Percentiles rank a stretch among this genome's conserved stretches.
Evolutionary conservation across 805 yeast species (phyloP).

Genomic region (Cyberlindnera mrakii): DNA sequence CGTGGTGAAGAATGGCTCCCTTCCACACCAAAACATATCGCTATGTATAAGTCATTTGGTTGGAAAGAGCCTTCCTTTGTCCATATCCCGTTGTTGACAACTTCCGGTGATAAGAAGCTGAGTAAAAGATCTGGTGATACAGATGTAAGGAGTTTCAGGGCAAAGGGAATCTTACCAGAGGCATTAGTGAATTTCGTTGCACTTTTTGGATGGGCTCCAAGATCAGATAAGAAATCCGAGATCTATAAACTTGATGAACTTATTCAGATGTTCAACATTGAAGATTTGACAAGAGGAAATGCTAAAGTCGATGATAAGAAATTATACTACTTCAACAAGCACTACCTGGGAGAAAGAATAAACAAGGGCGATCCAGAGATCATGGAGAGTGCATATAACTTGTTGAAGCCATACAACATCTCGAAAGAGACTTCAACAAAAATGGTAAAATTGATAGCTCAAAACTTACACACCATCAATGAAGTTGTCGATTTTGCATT

Average conservation of each 20-base stretch:
- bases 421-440: slow-evolving; percentile 28
- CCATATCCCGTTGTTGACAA: slow-evolving; percentile 88
- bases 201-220: slow-evolving; percentile 93
- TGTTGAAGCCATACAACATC: slow-evolving; percentile 16
- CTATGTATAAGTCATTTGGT: slow-evolving; percentile 77
- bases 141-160: slow-evolving; percentile 54
- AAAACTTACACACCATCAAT: slow-evolving; percentile 43
- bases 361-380: slow-evolving; percentile 31
- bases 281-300: slow-evolving; percentile 83
- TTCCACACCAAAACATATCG: slow-evolving; percentile 91
- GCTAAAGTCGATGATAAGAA: slow-evolving; percentile 84
- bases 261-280: slow-evolving; percentile 50
- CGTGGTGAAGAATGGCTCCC: slow-evolving; percentile 98
- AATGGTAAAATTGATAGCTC: slow-evolving; percentile 40
- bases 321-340: slow-evolving; percentile 70
- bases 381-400: slow-evolving; percentile 26
- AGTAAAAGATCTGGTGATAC: slow-evolving; percentile 83
- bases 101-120: slow-evolving; percentile 64
- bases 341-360: slow-evolving; percentile 46
- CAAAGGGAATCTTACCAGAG: slow-evolving; percentile 72
- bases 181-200: slow-evolving; percentile 85
- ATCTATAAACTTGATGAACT: slow-evolving; percentile 47
- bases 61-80: slow-evolving; percentile 78
- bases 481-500: slow-evolving; percentile 50
- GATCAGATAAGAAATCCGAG: slow-evolving; percentile 42